Base-by-base conservation (phyloP, 257 asterid genomes). In the Misopates orontium region DNA sequence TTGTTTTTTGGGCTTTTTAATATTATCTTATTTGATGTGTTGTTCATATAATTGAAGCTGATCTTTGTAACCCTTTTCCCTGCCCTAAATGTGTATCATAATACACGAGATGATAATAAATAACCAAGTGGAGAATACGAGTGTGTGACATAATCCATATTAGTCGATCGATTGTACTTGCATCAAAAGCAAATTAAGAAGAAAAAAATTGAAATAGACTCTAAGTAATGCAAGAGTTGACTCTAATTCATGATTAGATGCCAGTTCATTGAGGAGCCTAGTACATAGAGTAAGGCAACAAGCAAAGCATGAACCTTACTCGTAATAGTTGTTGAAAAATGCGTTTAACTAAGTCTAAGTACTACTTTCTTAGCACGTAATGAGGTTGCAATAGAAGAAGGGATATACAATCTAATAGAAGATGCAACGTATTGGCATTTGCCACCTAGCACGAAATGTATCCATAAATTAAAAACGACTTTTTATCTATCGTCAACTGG, bases 221-320 rank as follows among this genome's bases (percentile, higher is more conserved):
- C 20, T 16, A 44, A 45, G 21, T 42, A 28, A 45, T 39, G 45
- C 52, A 20, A 51, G 6, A 25, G 50, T 50, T 52, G 77, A 65
- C 64, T 65, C 28, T 40, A 55, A 47, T 56, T 54, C 64, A 66
- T 66, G 77, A 73, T 66, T 60, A 64, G 73, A 73, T 73, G 68
- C 58, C 48, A 66, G 68, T 18, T 20, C 49, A 72, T 54, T 49
- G 51, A 18, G 67, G n/a, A n/a, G n/a, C n/a, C n/a, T n/a, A n/a
- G n/a, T n/a, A n/a, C n/a, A n/a, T n/a, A n/a, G 57, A 72, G 72
- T 66, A 65, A 57, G 50, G 24, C 22, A 70, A 65, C 57, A 49
- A 52, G 62, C 76, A 64, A 69, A 47, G 51, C 53, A 62, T 41
- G 41, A 13, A 44, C 64, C n/a, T 47, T 17, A 28, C 21, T 24